Evolutionary conservation across 768 basidiomycete genomes (phyloP).

Genomic region (Omphalotus guepiniiformis): DNA sequence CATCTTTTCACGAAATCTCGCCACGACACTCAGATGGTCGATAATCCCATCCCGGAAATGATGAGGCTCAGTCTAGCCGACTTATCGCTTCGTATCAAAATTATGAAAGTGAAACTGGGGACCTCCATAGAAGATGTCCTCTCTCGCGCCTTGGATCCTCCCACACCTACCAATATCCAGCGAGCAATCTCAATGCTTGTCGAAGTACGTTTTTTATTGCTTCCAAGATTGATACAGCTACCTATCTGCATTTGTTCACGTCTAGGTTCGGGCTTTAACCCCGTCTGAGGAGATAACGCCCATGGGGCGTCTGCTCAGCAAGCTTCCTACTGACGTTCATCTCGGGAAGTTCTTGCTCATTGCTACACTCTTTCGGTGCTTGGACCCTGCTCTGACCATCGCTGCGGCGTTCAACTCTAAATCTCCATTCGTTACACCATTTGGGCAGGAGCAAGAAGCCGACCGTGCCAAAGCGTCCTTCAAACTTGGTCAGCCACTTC

Average conservation of each 20-base stretch:
- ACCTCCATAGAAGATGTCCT: slow-evolving; percentile 87
- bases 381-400: slow-evolving; percentile 96
- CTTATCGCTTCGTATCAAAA: slow-evolving; percentile 87
- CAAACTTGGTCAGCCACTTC: slow-evolving; percentile 48
- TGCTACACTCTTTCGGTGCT: slow-evolving; percentile 79
- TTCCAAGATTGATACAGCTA: not conserved
- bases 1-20: slow-evolving; percentile 90
- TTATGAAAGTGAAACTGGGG: slow-evolving; percentile 86
- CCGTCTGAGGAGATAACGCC: slow-evolving; percentile 87
- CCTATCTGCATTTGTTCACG: slow-evolving; percentile 4
- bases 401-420: slow-evolving; percentile 91
- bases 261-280: slow-evolving; percentile 82
- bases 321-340: slow-evolving; percentile 93
- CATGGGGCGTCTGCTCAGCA: slow-evolving; percentile 86
- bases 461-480: slow-evolving; percentile 80
- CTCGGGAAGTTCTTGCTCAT: slow-evolving; percentile 89
- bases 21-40: slow-evolving; percentile 85
- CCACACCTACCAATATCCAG: slow-evolving; percentile 80
- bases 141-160: slow-evolving; percentile 85
- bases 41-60: slow-evolving; percentile 94
- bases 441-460: slow-evolving; percentile 85
- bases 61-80: slow-evolving; percentile 90
- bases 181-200: slow-evolving; percentile 87
- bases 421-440: slow-evolving; percentile 86
- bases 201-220: slow-evolving; percentile 48